These are phyloP conservation scores for Abrus pulchellus DNA, from an alignment of 306 rosid genomes.

Conservation along the genomic window DNA sequence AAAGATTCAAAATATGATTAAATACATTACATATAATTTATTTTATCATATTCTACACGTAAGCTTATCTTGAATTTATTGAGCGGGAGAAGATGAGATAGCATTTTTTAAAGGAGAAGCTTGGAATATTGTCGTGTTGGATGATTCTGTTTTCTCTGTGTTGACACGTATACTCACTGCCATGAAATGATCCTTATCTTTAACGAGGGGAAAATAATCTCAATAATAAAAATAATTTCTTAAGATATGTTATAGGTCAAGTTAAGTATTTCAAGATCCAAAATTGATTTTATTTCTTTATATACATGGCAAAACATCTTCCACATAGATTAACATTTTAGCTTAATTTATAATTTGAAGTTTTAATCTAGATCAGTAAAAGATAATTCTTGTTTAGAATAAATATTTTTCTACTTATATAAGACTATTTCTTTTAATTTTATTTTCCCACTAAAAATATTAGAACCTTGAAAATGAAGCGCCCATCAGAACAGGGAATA, in stretches of 20 bases:
- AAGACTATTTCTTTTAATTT: too few species aligned
- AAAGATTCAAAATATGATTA: neutral
- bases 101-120: neutral
- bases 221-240: neutral
- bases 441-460: too few species aligned
- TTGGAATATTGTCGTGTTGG: conserved; percentile 34
- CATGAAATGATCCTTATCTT: neutral
- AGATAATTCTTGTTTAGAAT: too few species aligned
- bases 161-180: neutral
- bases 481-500: neutral
- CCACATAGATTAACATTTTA: too few species aligned
- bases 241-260: neutral
- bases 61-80: neutral
- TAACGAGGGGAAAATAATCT: neutral
- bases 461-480: conserved; percentile 41
- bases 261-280: neutral
- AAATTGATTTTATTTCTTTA: neutral
- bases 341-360: too few species aligned
- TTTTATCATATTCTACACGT: too few species aligned
- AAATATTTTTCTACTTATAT: too few species aligned
- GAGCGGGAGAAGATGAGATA: neutral
- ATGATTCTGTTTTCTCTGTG: conserved; percentile 31
- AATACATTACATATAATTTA: too few species aligned
- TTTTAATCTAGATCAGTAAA: too few species aligned
- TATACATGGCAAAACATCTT: neutral